phyloP scores from a whole-genome alignment of 768 basidiomycete genomes.

The Macrolepiota fuliginosa region DNA sequence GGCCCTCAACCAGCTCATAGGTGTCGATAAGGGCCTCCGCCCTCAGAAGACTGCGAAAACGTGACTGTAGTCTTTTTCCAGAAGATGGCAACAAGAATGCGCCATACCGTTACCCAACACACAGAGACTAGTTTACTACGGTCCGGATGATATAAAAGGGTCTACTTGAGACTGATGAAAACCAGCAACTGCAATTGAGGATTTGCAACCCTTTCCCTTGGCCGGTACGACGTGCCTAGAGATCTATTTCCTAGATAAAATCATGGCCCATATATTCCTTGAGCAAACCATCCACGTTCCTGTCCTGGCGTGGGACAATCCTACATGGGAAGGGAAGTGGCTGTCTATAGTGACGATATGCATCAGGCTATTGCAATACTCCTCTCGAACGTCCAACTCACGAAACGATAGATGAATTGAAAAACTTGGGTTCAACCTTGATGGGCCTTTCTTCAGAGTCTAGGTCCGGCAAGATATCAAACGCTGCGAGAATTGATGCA shows the following conservation, averaged over 20 bases:
- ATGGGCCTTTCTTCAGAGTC: slow-evolving; percentile 7
- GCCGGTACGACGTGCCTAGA: background rate
- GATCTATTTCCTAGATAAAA: background rate
- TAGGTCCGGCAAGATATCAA: slow-evolving; percentile 16
- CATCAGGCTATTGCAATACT: background rate
- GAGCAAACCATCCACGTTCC: background rate
- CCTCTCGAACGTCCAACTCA: background rate
- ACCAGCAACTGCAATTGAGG: too few species aligned
- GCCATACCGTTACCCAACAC: too few species aligned
- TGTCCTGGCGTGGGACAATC: background rate
- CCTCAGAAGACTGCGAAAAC: too few species aligned
- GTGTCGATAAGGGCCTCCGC: too few species aligned
- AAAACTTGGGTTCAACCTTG: background rate
- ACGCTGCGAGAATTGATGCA: slow-evolving; percentile 13
- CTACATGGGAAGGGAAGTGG: slow-evolving; percentile 3
- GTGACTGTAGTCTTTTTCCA: too few species aligned
- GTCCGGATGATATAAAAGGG: too few species aligned
- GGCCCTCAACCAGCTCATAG: too few species aligned
- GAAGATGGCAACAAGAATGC: too few species aligned
- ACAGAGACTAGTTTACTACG: too few species aligned
- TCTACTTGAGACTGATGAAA: too few species aligned
- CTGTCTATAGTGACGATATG: background rate
- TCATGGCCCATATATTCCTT: slow-evolving; percentile 1
- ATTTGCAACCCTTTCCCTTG: background rate
- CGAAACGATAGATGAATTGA: background rate